phyloP scores from a whole-genome alignment of 225 moss, liverwort and hornwort species.

The Ulota crispa region DNA sequence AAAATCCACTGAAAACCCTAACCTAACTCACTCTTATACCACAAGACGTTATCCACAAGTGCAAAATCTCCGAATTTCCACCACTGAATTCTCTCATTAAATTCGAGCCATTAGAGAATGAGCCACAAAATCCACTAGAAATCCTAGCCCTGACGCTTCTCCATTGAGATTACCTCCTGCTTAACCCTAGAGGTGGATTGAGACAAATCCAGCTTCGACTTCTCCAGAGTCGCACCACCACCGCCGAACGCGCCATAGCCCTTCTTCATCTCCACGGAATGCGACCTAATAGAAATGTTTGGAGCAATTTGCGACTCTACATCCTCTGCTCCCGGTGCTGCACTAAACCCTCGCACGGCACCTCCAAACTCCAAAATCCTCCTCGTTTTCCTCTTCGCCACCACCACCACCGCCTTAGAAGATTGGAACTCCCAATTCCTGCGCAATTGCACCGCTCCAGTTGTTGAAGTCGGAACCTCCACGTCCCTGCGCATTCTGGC shows the following conservation, averaged over 20 bases:
- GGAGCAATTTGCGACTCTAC: constrained; percentile 14
- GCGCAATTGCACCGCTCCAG: constrained; percentile 23
- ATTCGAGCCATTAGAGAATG: background rate
- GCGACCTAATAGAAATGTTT: constrained; percentile 41
- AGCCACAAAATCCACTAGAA: background rate
- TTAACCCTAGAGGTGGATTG: constrained; percentile 66
- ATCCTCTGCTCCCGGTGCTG: constrained; percentile 21
- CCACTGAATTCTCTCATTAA: background rate
- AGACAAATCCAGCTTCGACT: constrained; percentile 77
- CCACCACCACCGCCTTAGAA: background rate
- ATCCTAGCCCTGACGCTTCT: background rate
- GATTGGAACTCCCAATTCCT: constrained; percentile 11
- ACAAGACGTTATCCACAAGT: background rate
- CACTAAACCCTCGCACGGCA: constrained; percentile 35
- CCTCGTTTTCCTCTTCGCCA: background rate
- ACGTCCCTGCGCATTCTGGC: background rate
- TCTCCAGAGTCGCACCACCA: constrained; percentile 89
- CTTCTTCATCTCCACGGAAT: constrained; percentile 67
- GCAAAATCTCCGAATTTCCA: background rate
- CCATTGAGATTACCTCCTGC: constrained; percentile 48
- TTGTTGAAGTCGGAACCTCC: background rate
- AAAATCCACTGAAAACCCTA: background rate
- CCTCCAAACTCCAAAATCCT: constrained; percentile 20
- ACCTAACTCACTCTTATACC: constrained; percentile 2
- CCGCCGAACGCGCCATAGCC: constrained; percentile 89